Conservation (phyloP, 164 flowering plant species). For the Piper betle region DNA sequence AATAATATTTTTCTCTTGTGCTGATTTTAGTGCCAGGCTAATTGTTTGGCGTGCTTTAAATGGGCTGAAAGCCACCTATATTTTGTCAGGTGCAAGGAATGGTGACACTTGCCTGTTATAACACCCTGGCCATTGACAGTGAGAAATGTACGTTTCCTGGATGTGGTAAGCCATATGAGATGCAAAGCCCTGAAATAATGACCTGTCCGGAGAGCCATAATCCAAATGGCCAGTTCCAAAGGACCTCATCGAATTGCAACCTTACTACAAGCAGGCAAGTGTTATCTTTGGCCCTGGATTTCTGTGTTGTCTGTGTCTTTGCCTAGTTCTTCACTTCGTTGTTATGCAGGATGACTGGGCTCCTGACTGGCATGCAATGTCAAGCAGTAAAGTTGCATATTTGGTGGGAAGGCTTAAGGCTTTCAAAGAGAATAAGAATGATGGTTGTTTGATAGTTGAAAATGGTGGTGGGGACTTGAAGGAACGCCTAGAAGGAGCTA, state of each 20-base stretch:
- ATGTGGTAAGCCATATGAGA: constrained; percentile 71
- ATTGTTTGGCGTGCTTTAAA: neutral
- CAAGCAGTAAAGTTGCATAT: constrained; percentile 90
- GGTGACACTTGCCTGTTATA: constrained; percentile 91
- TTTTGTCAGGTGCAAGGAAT: constrained; percentile 57
- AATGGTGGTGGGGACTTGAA: constrained; percentile 3
- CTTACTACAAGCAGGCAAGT: constrained; percentile 84
- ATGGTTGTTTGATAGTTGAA: constrained; percentile 14
- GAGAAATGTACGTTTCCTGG: constrained; percentile 71
- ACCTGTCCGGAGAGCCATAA: constrained; percentile 92
- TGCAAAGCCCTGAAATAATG: constrained; percentile 82
- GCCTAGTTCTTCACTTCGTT: neutral
- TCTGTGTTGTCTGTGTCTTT: neutral
- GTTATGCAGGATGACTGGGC: constrained; percentile 78
- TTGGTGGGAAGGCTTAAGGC: constrained; percentile 51
- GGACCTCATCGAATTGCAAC: constrained; percentile 96
- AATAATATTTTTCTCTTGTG: neutral
- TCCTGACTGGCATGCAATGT: constrained; percentile 98
- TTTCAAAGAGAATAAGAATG: constrained; percentile 36
- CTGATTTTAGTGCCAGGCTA: neutral
- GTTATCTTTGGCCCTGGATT: neutral
- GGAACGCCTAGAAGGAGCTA: constrained; percentile 4
- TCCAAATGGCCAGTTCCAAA: constrained; percentile 99
- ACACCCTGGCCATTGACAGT: constrained; percentile 91
- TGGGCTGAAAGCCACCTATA: neutral